Conservation (phyloP, 805 yeast genomes). For the Dipodascus geniculatus region DNA sequence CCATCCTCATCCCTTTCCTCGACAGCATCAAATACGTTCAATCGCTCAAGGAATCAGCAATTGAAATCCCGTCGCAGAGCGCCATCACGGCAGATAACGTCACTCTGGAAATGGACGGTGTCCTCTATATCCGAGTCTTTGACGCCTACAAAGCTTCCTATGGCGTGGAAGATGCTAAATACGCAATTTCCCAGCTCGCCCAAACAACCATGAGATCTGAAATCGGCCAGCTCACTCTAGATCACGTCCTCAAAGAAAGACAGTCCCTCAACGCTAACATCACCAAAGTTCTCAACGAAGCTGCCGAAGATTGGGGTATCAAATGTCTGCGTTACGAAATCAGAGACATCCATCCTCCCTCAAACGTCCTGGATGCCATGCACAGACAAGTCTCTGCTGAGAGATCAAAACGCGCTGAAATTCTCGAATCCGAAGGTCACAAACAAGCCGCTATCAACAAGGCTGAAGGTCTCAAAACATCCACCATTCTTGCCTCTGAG, state of each 20-base stretch:
- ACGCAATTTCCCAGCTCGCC: constrained; percentile 75
- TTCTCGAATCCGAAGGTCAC: constrained; percentile 75
- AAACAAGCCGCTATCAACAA: constrained; percentile 70
- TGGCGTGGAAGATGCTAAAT: constrained; percentile 81
- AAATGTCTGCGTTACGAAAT: constrained; percentile 75
- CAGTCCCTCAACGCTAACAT: constrained; percentile 61
- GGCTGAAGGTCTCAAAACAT: constrained; percentile 70
- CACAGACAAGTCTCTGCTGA: constrained; percentile 85
- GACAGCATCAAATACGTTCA: constrained; percentile 76
- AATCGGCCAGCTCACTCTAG: constrained; percentile 72
- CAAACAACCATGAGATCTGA: constrained; percentile 88
- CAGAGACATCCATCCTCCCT: constrained; percentile 81
- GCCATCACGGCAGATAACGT: constrained; percentile 84
- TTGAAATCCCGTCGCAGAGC: constrained; percentile 72
- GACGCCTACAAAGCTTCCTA: constrained; percentile 81
- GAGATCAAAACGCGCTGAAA: constrained; percentile 77
- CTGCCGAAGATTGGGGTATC: constrained; percentile 79
- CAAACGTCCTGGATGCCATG: constrained; percentile 79
- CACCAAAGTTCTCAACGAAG: constrained; percentile 71
- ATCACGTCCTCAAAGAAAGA: constrained; percentile 67
- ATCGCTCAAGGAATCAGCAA: constrained; percentile 71
- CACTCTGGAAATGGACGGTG: constrained; percentile 75
- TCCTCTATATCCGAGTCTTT: constrained; percentile 60
- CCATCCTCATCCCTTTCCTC: constrained; percentile 57
- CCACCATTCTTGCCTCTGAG: constrained; percentile 65